Percentiles rank a stretch among this genome's conserved stretches.
Evolutionary conservation across 2,329 filamentous ascomycete species (phyloP).

Genomic region (Emmonsia crescens): DNA sequence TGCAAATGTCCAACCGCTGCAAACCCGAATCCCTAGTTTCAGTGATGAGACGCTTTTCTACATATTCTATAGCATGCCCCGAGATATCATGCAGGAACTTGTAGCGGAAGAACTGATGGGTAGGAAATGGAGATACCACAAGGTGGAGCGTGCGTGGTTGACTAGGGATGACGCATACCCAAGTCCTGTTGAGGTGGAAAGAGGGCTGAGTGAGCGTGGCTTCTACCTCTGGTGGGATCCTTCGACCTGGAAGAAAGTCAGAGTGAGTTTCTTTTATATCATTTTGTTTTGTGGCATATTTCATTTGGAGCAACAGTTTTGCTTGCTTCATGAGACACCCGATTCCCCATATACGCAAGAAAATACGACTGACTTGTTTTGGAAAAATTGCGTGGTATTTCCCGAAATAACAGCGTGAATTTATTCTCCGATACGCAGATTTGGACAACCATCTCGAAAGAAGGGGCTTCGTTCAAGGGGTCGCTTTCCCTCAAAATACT

Average conservation of each 20-base stretch:
- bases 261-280: slow-evolving; percentile 25
- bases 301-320: slow-evolving; percentile 10
- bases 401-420: slow-evolving; percentile 29
- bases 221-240: slow-evolving; percentile 43
- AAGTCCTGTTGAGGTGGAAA: slow-evolving; percentile 38
- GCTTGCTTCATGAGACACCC: background rate
- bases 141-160: slow-evolving; percentile 42
- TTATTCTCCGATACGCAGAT: slow-evolving; percentile 40
- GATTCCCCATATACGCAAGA: background rate
- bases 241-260: slow-evolving; percentile 39
- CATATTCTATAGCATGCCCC: slow-evolving; percentile 58
- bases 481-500: slow-evolving; percentile 22
- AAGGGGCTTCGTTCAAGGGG: slow-evolving; percentile 24
- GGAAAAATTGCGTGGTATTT: background rate
- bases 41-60: slow-evolving; percentile 56
- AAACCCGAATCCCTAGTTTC: slow-evolving; percentile 48
- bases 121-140: slow-evolving; percentile 44
- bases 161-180: slow-evolving; percentile 39
- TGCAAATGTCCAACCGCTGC: slow-evolving; percentile 52
- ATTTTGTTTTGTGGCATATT: background rate
- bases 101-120: slow-evolving; percentile 52
- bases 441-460: slow-evolving; percentile 38
- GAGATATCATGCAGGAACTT: slow-evolving; percentile 55
- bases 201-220: slow-evolving; percentile 39
- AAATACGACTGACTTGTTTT: background rate